Base-by-base conservation (phyloP, 371 early-diverging fungal genomes). In the Parasitella parasitica region DNA sequence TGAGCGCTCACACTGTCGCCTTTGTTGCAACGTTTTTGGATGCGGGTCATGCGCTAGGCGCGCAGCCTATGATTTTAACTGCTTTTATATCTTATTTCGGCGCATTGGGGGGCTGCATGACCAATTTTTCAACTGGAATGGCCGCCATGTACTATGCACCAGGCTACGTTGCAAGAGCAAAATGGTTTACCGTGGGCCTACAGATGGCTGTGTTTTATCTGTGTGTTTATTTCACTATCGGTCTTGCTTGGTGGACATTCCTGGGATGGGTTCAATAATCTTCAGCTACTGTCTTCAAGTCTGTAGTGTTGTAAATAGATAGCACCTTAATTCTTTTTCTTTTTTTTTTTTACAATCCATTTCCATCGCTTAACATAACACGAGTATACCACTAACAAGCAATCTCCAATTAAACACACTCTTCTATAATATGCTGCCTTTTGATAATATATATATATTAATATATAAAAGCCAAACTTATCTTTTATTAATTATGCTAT, bases 1-100 rank as follows among this genome's bases (percentile, higher is more conserved):
- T 85, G 4, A 84, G 86, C 55, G 85, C 86, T 32, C 88, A 89
- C 38, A 85, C 84, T 3, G 83, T 89, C 2, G 92, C 94, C 0
- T 82, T 93, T 55, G 85, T 76, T 16, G 87, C 80, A 16, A 91
- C 94, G 16, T 85, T 93, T 61, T 74, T 93, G 65, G 87, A 86
- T 48, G 92, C 92, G 8, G 92, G 88, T 3, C 78, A 83, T 58
- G 73, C 71, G 4, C 74, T 91, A 26, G 82, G 82, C 2, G 84
- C 79, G 30, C 81, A 89, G 28, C 86, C 88, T 1, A 68, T 76
- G 63, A 57, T 90, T 16, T 53, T 86, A 1, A 77, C 86, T 3
- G 84, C 84, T 5, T 67, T 89, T 4, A 39, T 93, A 28, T 85
- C 87, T 0, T 84, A 89, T 50, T 88, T 88, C 73, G 83, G 89